Evolutionary conservation across 1,284 basidiomycete species (phyloP).

Genomic region (Hypsizygus ulmarius): DNA sequence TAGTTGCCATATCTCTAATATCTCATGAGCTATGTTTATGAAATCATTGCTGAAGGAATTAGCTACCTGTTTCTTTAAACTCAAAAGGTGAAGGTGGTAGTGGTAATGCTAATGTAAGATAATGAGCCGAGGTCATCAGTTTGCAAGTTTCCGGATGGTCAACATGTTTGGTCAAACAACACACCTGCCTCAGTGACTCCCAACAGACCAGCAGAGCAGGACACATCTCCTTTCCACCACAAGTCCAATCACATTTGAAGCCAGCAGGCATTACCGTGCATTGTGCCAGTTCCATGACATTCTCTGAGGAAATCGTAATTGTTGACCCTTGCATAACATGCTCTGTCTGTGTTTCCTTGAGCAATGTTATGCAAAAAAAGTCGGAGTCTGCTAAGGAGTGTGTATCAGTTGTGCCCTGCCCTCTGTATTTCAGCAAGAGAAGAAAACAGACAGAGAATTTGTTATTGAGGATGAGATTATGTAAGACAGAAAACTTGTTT

Average conservation of each 20-base stretch:
- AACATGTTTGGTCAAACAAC: constrained; percentile 10
- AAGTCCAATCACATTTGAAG: constrained; percentile 24
- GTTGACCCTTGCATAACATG: constrained; percentile 20
- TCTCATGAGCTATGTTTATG: neutral
- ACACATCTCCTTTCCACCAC: constrained; percentile 17
- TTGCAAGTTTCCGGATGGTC: neutral
- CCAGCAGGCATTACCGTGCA: constrained; percentile 16
- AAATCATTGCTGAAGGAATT: neutral
- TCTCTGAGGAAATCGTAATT: constrained; percentile 18
- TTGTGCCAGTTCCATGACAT: constrained; percentile 17
- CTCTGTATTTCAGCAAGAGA: no score
- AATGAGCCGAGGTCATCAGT: neutral
- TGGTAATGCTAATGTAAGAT: constrained; percentile 13
- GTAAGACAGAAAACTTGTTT: no score
- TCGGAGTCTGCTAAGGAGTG: constrained; percentile 22
- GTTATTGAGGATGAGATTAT: no score
- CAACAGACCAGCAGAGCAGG: constrained; percentile 21
- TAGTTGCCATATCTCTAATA: constrained; percentile 3
- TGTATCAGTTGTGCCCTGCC: neutral
- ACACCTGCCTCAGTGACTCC: constrained; percentile 18
- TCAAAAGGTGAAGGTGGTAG: constrained; percentile 7
- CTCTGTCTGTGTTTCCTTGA: constrained; percentile 4
- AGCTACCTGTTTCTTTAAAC: constrained; percentile 16
- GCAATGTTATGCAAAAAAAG: constrained; percentile 8
- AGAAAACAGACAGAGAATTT: no score